Percentiles rank a stretch among this genome's conserved stretches.
These are phyloP conservation scores for Candolleomyces eurysporus DNA, from an alignment of 768 basidiomycete species.

Conservation along the genomic window DNA sequence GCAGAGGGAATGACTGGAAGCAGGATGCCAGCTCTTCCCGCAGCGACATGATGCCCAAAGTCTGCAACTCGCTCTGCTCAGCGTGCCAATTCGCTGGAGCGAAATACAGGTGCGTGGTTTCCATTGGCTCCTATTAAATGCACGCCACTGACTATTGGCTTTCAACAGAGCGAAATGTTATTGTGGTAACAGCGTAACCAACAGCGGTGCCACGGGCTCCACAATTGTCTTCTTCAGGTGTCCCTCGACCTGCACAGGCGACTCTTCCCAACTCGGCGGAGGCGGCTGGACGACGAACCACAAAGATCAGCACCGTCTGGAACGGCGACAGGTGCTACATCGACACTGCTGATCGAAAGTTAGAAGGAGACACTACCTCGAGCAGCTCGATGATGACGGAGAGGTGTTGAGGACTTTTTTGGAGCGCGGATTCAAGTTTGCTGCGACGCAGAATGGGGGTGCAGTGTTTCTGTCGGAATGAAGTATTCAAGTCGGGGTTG, in stretches of 20 bases:
- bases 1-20: constrained; percentile 25
- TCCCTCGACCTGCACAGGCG: constrained; percentile 16
- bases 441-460: constrained; percentile 31
- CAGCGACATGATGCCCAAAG: constrained; percentile 21
- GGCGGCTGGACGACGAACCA: constrained; percentile 13
- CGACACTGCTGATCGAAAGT: constrained; percentile 15
- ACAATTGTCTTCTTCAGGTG: constrained; percentile 15
- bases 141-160: neutral
- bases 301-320: constrained; percentile 19
- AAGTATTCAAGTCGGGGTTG: no score
- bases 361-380: neutral
- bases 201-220: constrained; percentile 23
- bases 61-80: constrained; percentile 22
- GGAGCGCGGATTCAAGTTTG: constrained; percentile 25
- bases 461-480: constrained; percentile 32
- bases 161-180: constrained; percentile 15
- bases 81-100: constrained; percentile 24
- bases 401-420: constrained; percentile 27
- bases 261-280: constrained; percentile 17
- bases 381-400: constrained; percentile 25
- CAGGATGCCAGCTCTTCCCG: constrained; percentile 18
- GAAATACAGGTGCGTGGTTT: constrained; percentile 16
- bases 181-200: constrained; percentile 22
- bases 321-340: constrained; percentile 29
- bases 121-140: no score